Base-by-base conservation (phyloP, 1,284 basidiomycete species). In the Papiliotrema fonsecae region DNA sequence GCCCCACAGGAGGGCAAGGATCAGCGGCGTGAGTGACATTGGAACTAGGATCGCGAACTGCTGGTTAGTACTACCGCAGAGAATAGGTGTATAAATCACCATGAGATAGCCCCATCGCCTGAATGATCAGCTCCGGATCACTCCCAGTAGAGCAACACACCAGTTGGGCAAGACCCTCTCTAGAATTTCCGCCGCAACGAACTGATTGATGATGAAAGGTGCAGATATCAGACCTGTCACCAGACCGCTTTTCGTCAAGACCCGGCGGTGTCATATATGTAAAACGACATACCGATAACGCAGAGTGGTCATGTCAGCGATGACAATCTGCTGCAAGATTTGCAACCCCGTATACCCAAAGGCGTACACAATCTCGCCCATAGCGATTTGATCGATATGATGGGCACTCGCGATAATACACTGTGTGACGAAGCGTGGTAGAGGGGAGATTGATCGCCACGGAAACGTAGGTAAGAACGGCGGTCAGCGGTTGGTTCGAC, bases 281-380 rank as follows among this genome's bases (percentile, higher is more conserved):
- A 22, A 37, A 22, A 27, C 16, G n/a, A 87, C 75, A 11, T 82
- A 85, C 50, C 87, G 80, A 84, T 85, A 89, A 62, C 82, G 78
- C 13, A 88, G 78, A 2, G 82, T 84, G 3, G 88, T 88, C 57
- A 86, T 83, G 64, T 91, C 87, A 18, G 87, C 87, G 49, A 86
- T 82, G 60, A 86, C 79, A 52, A 87, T 81, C 55, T 84, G 82
- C n/a, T 81, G 82, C 13, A 87, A 77, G 38, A 88, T 76, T 69
- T 87, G 85, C 21, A 87, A 75, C 14, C 84, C 83, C 51, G 78
- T 68, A 65, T 77, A 72, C 41, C 78, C 73, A 48, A 72, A 47
- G 3, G 58, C 51, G 60, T 76, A 75, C 50, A 78, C 57, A 48
- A 78, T 65, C 47, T 75, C 80, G 14, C 85, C 86, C 6, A 63